A percentile compares a stretch with the other conserved stretches of the same genome.
Conservation (phyloP, 176 grass and related monocot species). For the Rhipidocladum racemiflorum region DNA sequence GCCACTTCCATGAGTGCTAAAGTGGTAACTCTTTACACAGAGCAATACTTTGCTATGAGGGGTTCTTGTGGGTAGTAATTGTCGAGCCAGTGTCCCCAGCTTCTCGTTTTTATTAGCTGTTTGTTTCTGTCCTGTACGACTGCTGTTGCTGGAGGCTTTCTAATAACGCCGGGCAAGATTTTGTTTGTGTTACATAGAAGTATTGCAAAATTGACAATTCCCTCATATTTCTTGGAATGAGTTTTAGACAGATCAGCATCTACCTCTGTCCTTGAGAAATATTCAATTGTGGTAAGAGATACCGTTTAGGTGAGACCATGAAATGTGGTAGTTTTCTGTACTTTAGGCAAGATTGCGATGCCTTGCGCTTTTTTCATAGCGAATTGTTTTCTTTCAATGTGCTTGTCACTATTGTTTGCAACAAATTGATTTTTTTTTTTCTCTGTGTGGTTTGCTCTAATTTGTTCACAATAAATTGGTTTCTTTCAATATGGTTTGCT, state of each 20-base stretch:
- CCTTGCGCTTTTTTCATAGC: background rate
- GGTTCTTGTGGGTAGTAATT: background rate
- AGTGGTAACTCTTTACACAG: background rate
- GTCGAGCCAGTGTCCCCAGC: background rate
- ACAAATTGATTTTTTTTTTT: conserved; percentile 12
- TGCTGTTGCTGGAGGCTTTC: background rate
- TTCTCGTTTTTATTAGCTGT: background rate
- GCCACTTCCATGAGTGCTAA: background rate
- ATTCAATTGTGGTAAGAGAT: background rate
- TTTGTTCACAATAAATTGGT: conserved; percentile 3
- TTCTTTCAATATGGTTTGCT: background rate
- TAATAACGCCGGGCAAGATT: background rate
- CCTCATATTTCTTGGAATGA: background rate
- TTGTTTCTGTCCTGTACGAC: background rate
- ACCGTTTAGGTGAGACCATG: conserved; percentile 2
- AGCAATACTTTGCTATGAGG: background rate
- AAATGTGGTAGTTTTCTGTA: conserved; percentile 4
- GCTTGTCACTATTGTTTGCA: background rate
- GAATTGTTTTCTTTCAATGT: background rate
- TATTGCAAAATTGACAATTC: background rate
- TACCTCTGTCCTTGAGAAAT: background rate
- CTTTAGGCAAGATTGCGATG: background rate
- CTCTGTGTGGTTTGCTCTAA: background rate
- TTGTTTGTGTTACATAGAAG: background rate
- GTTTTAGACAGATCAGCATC: background rate